Evolutionary conservation across 1,139 yeast species (phyloP).

Genomic region (Saccharomycopsis phalli): DNA sequence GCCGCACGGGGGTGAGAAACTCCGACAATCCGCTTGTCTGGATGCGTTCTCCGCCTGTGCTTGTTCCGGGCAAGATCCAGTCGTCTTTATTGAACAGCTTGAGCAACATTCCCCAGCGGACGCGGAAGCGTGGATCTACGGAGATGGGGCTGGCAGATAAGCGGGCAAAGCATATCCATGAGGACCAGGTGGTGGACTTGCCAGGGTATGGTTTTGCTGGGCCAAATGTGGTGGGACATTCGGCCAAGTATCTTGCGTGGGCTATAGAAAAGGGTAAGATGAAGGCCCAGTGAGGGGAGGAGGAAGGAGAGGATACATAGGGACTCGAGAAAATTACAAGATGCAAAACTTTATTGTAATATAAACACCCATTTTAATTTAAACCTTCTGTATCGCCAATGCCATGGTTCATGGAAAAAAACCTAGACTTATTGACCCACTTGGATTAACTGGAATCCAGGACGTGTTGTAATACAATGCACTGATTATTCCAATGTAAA

Average conservation of each 20-base stretch:
- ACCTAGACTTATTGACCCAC: too few species aligned
- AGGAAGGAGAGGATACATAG: too few species aligned
- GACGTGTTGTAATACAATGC: too few species aligned
- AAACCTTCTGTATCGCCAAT: neutral
- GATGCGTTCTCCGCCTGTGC: conserved; percentile 75
- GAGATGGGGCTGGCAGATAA: conserved; percentile 10
- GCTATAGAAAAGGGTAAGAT: neutral
- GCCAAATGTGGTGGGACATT: conserved; percentile 45
- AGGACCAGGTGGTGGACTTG: conserved; percentile 20
- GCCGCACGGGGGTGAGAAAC: conserved; percentile 1
- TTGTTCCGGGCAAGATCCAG: conserved; percentile 42
- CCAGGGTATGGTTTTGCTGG: conserved; percentile 25
- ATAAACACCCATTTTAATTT: too few species aligned
- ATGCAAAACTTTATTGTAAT: too few species aligned
- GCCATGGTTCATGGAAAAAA: too few species aligned
- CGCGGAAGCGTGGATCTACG: conserved; percentile 5
- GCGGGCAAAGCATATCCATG: conserved; percentile 14
- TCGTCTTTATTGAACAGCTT: conserved; percentile 21
- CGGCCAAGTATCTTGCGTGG: conserved; percentile 67
- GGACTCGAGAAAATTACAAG: too few species aligned
- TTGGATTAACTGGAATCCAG: too few species aligned
- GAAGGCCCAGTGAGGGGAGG: too few species aligned
- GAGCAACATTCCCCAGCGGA: neutral
- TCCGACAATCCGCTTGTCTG: conserved; percentile 45
- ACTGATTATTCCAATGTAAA: too few species aligned